Percentiles rank a stretch among this genome's conserved stretches.
Evolutionary conservation across 2,329 filamentous ascomycete genomes (phyloP).

Genomic region (Colletotrichum truncatum): DNA sequence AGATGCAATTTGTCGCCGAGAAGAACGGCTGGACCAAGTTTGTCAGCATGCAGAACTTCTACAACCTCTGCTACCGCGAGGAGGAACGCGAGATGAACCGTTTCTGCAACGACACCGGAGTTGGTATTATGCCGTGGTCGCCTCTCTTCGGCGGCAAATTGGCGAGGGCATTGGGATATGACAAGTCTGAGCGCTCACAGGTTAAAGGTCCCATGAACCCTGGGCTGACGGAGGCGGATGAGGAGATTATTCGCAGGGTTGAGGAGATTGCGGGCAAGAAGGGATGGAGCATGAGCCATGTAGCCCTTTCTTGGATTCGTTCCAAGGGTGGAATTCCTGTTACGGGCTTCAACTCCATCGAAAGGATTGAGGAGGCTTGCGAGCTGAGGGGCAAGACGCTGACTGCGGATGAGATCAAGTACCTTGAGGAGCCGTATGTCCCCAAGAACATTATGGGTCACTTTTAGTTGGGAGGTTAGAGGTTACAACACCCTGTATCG

Average conservation of each 20-base stretch:
- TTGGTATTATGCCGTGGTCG: slow-evolving; percentile 39
- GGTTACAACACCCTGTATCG: too few relatives aligned
- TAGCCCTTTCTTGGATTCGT: slow-evolving; percentile 23
- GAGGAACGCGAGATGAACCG: slow-evolving; percentile 60
- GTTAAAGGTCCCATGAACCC: neutral
- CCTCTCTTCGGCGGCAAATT: slow-evolving; percentile 22
- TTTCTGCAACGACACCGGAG: slow-evolving; percentile 51
- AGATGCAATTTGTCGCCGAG: slow-evolving; percentile 60
- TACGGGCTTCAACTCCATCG: slow-evolving; percentile 23
- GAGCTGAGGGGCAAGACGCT: slow-evolving; percentile 18
- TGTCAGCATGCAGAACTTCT: slow-evolving; percentile 65
- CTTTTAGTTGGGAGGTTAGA: slow-evolving; percentile 26
- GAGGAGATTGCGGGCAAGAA: slow-evolving; percentile 26
- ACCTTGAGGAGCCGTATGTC: slow-evolving; percentile 25
- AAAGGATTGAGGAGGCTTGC: slow-evolving; percentile 24
- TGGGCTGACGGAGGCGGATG: neutral
- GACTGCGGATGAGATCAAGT: slow-evolving; percentile 16
- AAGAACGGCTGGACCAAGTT: slow-evolving; percentile 66
- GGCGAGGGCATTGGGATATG: neutral
- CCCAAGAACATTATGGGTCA: slow-evolving; percentile 34
- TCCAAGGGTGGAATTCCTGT: slow-evolving; percentile 23
- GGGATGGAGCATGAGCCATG: slow-evolving; percentile 26
- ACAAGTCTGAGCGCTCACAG: neutral
- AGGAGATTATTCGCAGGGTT: slow-evolving; percentile 21
- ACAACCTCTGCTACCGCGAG: slow-evolving; percentile 65